These are phyloP conservation scores for Verbena officinalis DNA, from an alignment of 257 asterid genomes.

Conservation along the genomic window DNA sequence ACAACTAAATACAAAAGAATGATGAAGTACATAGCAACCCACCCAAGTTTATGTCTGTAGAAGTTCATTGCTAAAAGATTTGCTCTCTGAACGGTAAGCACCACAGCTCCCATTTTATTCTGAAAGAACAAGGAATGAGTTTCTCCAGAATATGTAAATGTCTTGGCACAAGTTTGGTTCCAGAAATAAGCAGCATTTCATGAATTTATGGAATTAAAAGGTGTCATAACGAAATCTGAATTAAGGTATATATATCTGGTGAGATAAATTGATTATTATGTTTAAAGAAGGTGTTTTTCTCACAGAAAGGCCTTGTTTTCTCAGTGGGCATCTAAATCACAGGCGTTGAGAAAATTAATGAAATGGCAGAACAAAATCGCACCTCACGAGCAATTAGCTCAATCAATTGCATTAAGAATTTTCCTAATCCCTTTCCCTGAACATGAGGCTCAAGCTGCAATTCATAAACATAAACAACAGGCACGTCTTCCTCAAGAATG, in stretches of 20 bases:
- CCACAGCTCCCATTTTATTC: conserved; percentile 81
- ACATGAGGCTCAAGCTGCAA: conserved; percentile 75
- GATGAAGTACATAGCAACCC: conserved; percentile 20
- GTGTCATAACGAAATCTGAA: not conserved
- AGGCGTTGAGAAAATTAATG: not conserved
- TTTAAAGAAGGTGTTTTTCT: conserved; percentile 2
- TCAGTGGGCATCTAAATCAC: not conserved
- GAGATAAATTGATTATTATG: conserved; percentile 8
- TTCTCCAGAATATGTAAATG: conserved; percentile 18
- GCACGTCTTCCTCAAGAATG: conserved; percentile 80
- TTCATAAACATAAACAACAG: conserved; percentile 90
- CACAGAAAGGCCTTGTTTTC: conserved; percentile 8
- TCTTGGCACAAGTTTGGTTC: conserved; percentile 4
- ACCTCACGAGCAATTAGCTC: conserved; percentile 88
- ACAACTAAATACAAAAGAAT: not conserved
- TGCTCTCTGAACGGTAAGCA: conserved; percentile 87
- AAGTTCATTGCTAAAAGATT: conserved; percentile 72
- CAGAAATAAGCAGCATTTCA: conserved; percentile 30
- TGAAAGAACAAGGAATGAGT: conserved; percentile 37
- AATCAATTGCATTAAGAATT: conserved; percentile 71
- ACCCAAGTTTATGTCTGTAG: conserved; percentile 68
- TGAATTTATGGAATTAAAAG: not conserved
- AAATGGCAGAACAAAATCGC: conserved; percentile 6
- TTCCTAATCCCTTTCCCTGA: conserved; percentile 92
- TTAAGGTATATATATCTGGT: conserved; percentile 3